Evolutionary conservation across 2,329 filamentous ascomycete species (phyloP).

Genomic region (Fusarium mexicanum): DNA sequence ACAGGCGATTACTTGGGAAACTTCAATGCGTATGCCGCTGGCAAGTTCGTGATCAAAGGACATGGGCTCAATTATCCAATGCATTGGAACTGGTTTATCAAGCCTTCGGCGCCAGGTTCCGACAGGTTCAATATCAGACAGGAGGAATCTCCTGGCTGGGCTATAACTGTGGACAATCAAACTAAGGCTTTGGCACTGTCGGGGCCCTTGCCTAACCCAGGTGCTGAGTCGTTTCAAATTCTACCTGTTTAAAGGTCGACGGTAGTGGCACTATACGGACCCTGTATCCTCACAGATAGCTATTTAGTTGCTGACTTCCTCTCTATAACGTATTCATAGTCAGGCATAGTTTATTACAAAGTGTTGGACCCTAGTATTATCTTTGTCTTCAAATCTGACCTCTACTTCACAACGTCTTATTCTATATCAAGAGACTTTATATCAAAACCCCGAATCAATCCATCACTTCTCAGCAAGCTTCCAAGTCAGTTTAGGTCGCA

Average conservation of each 20-base stretch:
- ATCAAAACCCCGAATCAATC: rapidly evolving
- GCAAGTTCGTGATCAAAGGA: neutral
- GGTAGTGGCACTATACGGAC: rapidly evolving
- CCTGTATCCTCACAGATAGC: rapidly evolving
- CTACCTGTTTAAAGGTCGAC: neutral
- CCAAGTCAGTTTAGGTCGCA: rapidly evolving
- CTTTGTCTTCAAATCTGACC: rapidly evolving
- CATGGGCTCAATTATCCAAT: neutral
- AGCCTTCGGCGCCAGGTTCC: neutral
- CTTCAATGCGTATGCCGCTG: rapidly evolving
- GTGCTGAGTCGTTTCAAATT: neutral
- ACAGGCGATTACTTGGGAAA: neutral
- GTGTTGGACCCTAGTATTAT: rapidly evolving
- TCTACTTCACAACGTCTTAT: rapidly evolving
- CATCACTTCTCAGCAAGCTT: neutral
- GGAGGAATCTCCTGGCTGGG: neutral
- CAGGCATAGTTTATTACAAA: rapidly evolving
- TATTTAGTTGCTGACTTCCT: rapidly evolving
- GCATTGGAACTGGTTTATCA: neutral
- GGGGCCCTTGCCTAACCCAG: neutral
- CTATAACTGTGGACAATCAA: rapidly evolving
- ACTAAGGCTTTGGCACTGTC: rapidly evolving
- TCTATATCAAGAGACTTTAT: neutral
- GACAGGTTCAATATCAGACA: neutral
- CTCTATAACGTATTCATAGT: rapidly evolving